Conservation (phyloP, 2,329 filamentous ascomycete species). For the Xylariaceae sp. region DNA sequence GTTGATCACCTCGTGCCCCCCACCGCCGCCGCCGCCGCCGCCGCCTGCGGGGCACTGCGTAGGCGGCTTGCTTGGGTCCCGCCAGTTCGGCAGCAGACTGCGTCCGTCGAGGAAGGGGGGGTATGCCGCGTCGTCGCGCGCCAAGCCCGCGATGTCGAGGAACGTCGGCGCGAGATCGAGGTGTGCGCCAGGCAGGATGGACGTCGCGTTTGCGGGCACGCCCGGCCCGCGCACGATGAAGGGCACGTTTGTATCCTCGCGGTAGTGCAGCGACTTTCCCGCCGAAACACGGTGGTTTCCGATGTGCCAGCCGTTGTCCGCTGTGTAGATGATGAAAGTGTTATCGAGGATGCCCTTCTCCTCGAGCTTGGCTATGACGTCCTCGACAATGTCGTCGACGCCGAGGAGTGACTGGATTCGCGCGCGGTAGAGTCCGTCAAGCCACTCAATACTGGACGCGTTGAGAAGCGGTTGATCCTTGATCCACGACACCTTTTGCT, state of each 20-base stretch:
- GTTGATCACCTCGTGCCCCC: conserved; percentile 24
- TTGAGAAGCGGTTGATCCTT: conserved; percentile 11
- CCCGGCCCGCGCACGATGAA: conserved; percentile 26
- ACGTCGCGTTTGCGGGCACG: conserved; percentile 18
- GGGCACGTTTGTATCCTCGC: conserved; percentile 21
- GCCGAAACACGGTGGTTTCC: conserved; percentile 20
- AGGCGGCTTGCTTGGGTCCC: conserved; percentile 1
- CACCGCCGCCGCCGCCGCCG: conserved; percentile 16
- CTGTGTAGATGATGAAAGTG: conserved; percentile 25
- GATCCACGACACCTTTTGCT: conserved; percentile 22
- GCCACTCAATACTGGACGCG: conserved; percentile 4
- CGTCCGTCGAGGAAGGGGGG: conserved; percentile 25
- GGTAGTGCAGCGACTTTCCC: conserved; percentile 24
- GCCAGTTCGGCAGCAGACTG: conserved; percentile 22
- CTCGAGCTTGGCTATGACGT: conserved; percentile 39
- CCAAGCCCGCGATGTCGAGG: conserved; percentile 22
- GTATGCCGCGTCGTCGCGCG: background rate
- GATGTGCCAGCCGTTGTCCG: conserved; percentile 26
- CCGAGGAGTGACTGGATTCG: conserved; percentile 37
- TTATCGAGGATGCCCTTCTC: conserved; percentile 27
- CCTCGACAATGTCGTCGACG: conserved; percentile 44
- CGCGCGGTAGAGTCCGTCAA: conserved; percentile 15
- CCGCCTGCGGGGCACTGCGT: conserved; percentile 11
- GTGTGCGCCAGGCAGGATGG: conserved; percentile 16
- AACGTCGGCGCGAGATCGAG: conserved; percentile 27